Percentiles rank a stretch among this genome's conserved stretches.
phyloP scores from a whole-genome alignment of 148 eudicot species.

The Limonium bicolor region DNA sequence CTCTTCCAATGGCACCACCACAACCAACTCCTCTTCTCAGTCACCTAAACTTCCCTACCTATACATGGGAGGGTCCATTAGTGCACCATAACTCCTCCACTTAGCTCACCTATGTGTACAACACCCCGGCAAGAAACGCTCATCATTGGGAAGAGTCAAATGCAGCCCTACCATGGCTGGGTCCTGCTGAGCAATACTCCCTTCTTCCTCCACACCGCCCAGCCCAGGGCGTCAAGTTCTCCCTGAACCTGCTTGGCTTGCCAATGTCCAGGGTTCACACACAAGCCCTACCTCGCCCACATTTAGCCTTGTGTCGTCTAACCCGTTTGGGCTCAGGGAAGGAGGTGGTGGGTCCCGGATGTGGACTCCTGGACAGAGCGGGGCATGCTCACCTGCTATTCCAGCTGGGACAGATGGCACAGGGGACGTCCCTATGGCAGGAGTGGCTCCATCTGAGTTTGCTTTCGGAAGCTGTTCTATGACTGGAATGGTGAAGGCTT shows the following conservation, averaged over 20 bases:
- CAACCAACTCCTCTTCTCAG: constrained; percentile 39
- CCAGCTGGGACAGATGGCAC: constrained; percentile 46
- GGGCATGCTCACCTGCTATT: constrained; percentile 76
- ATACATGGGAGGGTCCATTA: constrained; percentile 61
- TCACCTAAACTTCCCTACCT: constrained; percentile 62
- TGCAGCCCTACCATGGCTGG: constrained; percentile 38
- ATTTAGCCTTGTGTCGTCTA: constrained; percentile 63
- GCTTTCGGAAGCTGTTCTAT: constrained; percentile 56
- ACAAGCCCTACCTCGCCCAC: constrained; percentile 71
- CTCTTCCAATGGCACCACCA: too few species aligned
- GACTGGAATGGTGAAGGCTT: constrained; percentile 56
- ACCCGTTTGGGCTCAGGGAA: constrained; percentile 59
- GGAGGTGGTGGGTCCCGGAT: constrained; percentile 59
- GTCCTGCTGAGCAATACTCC: constrained; percentile 33
- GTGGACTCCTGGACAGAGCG: constrained; percentile 99
- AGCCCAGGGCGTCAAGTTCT: constrained; percentile 64
- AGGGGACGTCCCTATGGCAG: constrained; percentile 72
- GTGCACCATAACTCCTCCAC: constrained; percentile 95
- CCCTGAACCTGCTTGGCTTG: constrained; percentile 59
- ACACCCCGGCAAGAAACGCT: constrained; percentile 55
- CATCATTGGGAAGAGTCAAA: constrained; percentile 43
- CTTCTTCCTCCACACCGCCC: constrained; percentile 68
- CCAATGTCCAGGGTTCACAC: constrained; percentile 58
- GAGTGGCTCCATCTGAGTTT: constrained; percentile 69
- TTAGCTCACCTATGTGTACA: constrained; percentile 73